Evolutionary conservation across 177 flowering plant genomes (phyloP).

Genomic region (Telopea speciosissima): DNA sequence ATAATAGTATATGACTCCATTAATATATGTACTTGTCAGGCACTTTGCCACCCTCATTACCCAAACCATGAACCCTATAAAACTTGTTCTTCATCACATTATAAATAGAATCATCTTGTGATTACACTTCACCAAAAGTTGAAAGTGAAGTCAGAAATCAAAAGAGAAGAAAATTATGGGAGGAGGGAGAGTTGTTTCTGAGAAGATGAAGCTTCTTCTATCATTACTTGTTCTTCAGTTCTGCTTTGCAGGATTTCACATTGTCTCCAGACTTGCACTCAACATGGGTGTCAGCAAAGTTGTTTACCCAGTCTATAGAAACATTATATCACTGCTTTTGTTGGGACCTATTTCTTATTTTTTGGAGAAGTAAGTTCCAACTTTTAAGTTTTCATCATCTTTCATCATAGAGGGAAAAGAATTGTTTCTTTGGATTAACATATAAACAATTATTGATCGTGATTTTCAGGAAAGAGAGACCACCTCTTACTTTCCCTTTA

Average conservation of each 20-base stretch:
- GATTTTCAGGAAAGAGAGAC: conserved; percentile 59
- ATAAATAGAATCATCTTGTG: conserved; percentile 6
- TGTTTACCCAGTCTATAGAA: conserved; percentile 69
- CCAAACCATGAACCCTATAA: conserved; percentile 12
- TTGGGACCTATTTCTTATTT: conserved; percentile 64
- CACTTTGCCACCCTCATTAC: conserved; percentile 14
- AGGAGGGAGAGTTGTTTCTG: conserved; percentile 21
- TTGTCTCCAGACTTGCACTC: conserved; percentile 70
- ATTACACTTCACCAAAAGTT: neutral
- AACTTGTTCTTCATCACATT: conserved; percentile 2
- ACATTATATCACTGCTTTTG: conserved; percentile 56
- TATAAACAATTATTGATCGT: neutral
- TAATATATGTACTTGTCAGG: conserved; percentile 5
- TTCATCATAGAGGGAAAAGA: neutral
- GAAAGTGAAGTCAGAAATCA: neutral
- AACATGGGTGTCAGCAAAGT: conserved; percentile 79
- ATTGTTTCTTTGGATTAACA: neutral
- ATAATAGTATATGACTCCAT: neutral
- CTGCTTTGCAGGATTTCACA: conserved; percentile 67
- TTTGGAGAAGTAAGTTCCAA: conserved; percentile 51
- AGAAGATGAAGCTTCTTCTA: conserved; percentile 50
- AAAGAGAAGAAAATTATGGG: conserved; percentile 17
- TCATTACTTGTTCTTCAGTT: conserved; percentile 54
- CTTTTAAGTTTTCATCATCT: neutral
- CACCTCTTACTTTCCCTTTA: conserved; percentile 61